A percentile compares a stretch with the other conserved stretches of the same genome.
Evolutionary conservation across 1,284 basidiomycete species (phyloP).

Genomic region (Tylopilus sp.): DNA sequence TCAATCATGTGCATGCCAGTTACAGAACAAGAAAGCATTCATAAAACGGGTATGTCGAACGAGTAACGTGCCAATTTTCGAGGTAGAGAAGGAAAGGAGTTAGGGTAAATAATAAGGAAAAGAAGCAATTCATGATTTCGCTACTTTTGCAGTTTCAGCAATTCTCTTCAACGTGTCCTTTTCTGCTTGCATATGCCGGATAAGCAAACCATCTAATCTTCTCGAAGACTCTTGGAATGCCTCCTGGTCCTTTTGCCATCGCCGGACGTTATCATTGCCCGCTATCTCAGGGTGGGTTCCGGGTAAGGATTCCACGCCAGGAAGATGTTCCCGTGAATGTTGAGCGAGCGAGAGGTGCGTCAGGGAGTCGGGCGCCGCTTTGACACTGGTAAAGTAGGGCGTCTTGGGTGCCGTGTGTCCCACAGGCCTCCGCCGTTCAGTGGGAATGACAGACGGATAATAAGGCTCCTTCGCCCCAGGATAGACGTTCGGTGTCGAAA

Average conservation of each 20-base stretch:
- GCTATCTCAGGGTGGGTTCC: constrained; percentile 31
- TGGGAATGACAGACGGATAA: constrained; percentile 29
- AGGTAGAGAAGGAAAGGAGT: constrained; percentile 8
- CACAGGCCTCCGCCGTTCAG: constrained; percentile 40
- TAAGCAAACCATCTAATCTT: constrained; percentile 69
- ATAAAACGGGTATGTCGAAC: constrained; percentile 24
- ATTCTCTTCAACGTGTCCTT: constrained; percentile 72
- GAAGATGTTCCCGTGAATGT: constrained; percentile 33
- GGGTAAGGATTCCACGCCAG: constrained; percentile 3
- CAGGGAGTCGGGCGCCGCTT: constrained; percentile 30
- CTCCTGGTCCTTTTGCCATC: constrained; percentile 40
- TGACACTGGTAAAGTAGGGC: constrained; percentile 36
- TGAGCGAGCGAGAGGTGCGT: constrained; percentile 34
- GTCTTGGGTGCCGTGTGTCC: constrained; percentile 31
- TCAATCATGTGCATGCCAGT: constrained; percentile 25
- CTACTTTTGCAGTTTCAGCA: constrained; percentile 44
- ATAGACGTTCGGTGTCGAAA: constrained; percentile 36
- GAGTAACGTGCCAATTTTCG: constrained; percentile 16
- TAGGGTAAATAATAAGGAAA: constrained; percentile 14
- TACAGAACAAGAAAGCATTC: constrained; percentile 30
- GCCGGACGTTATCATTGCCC: constrained; percentile 30
- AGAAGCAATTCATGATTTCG: constrained; percentile 25
- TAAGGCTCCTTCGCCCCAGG: constrained; percentile 31
- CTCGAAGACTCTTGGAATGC: constrained; percentile 53
- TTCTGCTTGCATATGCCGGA: constrained; percentile 73